These are phyloP conservation scores for Puccinia hordei DNA, from an alignment of 1,284 basidiomycete genomes.

Conservation along the genomic window DNA sequence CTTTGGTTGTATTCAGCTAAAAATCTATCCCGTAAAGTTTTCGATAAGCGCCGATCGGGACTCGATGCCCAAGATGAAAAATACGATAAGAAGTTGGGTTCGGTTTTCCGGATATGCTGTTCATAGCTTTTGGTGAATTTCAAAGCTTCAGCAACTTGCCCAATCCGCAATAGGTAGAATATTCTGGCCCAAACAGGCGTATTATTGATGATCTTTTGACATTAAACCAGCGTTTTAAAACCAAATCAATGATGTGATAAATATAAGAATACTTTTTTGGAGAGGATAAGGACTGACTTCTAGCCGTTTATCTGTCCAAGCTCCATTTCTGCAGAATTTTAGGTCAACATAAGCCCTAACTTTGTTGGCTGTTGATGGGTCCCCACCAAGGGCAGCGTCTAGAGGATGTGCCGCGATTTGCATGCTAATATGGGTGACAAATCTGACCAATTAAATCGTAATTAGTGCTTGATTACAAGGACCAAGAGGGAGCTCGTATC, in stretches of 20 bases:
- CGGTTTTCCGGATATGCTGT: constrained; percentile 74
- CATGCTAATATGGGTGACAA: constrained; percentile 79
- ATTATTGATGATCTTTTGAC: constrained; percentile 71
- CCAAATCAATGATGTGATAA: not conserved
- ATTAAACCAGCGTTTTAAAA: constrained; percentile 3
- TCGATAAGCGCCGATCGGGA: constrained; percentile 75
- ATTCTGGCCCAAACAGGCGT: constrained; percentile 89
- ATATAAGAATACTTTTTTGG: not conserved
- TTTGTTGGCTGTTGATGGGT: constrained; percentile 85
- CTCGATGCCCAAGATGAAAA: constrained; percentile 86
- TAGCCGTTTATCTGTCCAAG: constrained; percentile 75
- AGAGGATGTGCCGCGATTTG: constrained; percentile 79
- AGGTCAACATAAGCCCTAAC: constrained; percentile 81
- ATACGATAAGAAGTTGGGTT: constrained; percentile 79
- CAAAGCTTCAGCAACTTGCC: constrained; percentile 77
- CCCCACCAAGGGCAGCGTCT: constrained; percentile 86
- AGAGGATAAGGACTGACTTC: constrained; percentile 65
- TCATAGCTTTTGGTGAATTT: constrained; percentile 74
- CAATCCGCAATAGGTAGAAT: constrained; percentile 86
- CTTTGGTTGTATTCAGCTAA: constrained; percentile 87
- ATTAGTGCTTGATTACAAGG: constrained; percentile 5
- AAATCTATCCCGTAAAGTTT: constrained; percentile 78
- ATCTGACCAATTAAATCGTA: constrained; percentile 60
- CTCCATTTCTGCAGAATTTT: constrained; percentile 70
- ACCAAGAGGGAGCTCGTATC: constrained; percentile 63